Percentiles rank a stretch among this genome's conserved stretches.
Evolutionary conservation across 2,329 filamentous ascomycete genomes (phyloP).

Genomic region (Sporothrix schenckii): DNA sequence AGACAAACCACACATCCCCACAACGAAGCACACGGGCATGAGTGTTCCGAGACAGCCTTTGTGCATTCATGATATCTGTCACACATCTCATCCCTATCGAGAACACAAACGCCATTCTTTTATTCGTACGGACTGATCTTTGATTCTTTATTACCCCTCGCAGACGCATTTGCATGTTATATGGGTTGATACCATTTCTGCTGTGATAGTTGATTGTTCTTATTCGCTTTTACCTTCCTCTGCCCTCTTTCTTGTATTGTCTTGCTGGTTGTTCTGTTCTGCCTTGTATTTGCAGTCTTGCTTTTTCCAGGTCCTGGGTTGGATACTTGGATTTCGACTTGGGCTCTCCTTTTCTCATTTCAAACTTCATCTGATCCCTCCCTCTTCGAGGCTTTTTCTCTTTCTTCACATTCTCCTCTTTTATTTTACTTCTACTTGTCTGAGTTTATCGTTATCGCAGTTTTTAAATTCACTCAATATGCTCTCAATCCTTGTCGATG

Average conservation of each 20-base stretch:
- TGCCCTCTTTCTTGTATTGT: background rate
- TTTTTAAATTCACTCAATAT: no score
- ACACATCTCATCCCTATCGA: background rate
- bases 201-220: background rate
- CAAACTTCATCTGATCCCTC: background rate
- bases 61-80: background rate
- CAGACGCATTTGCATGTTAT: slow-evolving; percentile 22
- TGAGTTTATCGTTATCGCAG: background rate
- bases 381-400: background rate
- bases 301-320: background rate
- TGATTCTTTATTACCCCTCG: background rate
- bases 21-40: background rate
- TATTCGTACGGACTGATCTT: background rate
- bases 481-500: no score
- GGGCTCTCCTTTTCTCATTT: background rate
- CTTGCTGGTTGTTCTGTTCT: background rate
- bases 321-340: background rate
- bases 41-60: background rate
- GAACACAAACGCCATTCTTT: background rate
- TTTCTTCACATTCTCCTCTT: background rate
- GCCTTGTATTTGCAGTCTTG: background rate
- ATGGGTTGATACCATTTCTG: slow-evolving; percentile 27
- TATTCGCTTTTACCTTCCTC: background rate
- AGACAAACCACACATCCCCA: background rate
- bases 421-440: background rate